A percentile compares a stretch with the other conserved stretches of the same genome.
Conservation (phyloP, 345 rosid genomes). For the Linum usitatissimum region DNA sequence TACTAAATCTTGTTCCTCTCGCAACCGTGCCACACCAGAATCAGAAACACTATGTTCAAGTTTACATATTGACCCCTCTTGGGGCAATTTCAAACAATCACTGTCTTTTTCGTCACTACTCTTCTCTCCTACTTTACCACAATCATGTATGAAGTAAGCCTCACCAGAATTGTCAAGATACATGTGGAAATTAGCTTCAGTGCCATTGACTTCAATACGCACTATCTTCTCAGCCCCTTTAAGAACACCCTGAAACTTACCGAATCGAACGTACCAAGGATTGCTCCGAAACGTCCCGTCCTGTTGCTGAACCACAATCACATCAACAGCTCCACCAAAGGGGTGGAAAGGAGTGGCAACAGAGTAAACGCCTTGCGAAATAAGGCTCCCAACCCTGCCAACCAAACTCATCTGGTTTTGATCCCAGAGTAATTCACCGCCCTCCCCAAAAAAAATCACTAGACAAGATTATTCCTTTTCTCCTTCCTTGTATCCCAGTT, state of each 20-base stretch:
- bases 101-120: conserved; percentile 19
- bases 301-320: conserved; percentile 77
- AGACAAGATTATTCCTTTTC: conserved; percentile 5
- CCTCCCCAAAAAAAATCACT: neutral
- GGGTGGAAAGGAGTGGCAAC: conserved; percentile 96
- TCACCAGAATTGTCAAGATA: conserved; percentile 87
- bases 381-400: conserved; percentile 76
- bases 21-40: conserved; percentile 31
- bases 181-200: conserved; percentile 79
- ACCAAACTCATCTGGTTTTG: conserved; percentile 68
- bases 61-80: conserved; percentile 20
- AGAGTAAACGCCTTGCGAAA: conserved; percentile 76
- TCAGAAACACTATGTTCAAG: conserved; percentile 69
- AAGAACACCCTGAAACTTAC: conserved; percentile 90
- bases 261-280: conserved; percentile 91
- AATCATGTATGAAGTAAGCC: conserved; percentile 72
- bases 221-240: conserved; percentile 82
- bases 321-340: conserved; percentile 93
- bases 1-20: conserved; percentile 33
- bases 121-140: conserved; percentile 24
- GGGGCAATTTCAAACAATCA: conserved; percentile 10
- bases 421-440: conserved; percentile 7
- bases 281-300: conserved; percentile 76
- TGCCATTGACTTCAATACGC: conserved; percentile 59
- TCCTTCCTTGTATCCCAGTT: conserved; percentile 2